Percentiles rank a stretch among this genome's conserved stretches.
Conservation (phyloP, 2,329 filamentous ascomycete species). For the Pseudogymnoascus sp. region DNA sequence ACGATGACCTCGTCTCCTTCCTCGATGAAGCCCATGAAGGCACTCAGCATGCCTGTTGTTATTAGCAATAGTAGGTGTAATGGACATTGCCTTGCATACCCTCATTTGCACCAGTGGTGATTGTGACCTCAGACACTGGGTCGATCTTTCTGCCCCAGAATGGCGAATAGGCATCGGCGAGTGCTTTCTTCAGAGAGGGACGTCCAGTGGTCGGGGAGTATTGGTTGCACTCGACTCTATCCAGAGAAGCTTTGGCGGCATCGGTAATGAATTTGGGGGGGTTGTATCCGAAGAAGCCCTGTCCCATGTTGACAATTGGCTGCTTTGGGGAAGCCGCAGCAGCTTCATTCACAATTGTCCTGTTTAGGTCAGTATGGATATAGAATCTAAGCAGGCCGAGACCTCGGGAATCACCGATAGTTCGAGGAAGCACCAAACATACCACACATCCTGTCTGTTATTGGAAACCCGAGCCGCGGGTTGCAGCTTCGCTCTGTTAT, state of each 20-base stretch:
- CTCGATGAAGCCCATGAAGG: constrained; percentile 97
- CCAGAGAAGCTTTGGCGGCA: constrained; percentile 81
- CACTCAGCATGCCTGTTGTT: constrained; percentile 71
- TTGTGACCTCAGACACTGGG: constrained; percentile 85
- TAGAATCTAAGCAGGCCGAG: not conserved
- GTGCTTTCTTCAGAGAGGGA: constrained; percentile 82
- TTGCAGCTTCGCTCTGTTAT: constrained; percentile 32
- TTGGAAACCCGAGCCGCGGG: constrained; percentile 46
- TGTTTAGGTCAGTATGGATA: constrained; percentile 21
- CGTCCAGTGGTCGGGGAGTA: constrained; percentile 94
- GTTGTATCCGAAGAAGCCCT: constrained; percentile 85
- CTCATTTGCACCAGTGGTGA: constrained; percentile 88
- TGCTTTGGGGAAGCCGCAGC: constrained; percentile 54
- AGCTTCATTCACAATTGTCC: constrained; percentile 60
- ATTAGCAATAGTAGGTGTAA: not conserved
- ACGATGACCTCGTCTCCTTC: constrained; percentile 92
- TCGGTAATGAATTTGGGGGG: constrained; percentile 84
- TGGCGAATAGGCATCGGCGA: constrained; percentile 85
- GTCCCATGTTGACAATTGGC: constrained; percentile 58
- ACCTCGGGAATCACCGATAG: not conserved
- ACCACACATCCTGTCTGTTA: constrained; percentile 52
- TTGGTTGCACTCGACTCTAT: constrained; percentile 94
- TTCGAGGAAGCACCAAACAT: constrained; percentile 16
- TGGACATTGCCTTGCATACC: constrained; percentile 30
- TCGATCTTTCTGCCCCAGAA: constrained; percentile 76